A percentile compares a stretch with the other conserved stretches of the same genome.
phyloP scores from a whole-genome alignment of 2,329 filamentous ascomycete genomes.

The Rachicladosporium sp. region DNA sequence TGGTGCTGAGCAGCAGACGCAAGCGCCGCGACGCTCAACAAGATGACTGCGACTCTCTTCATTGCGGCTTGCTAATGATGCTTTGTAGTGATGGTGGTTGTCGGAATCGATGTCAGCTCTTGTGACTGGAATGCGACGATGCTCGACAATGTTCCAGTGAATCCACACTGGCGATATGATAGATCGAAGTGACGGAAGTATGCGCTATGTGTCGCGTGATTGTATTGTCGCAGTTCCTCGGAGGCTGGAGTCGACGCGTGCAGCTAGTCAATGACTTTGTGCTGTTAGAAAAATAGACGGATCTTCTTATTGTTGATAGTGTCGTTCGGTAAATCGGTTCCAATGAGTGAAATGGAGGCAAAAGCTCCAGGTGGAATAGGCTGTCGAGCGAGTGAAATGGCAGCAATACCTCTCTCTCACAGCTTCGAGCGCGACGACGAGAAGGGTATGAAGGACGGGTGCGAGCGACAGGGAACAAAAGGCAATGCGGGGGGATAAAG shows the following conservation, averaged over 20 bases:
- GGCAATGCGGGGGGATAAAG: not conserved
- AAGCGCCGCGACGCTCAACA: constrained; percentile 25
- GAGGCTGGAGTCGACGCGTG: constrained; percentile 6
- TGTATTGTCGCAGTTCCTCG: constrained; percentile 3
- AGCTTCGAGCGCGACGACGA: constrained; percentile 1
- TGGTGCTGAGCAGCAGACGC: constrained; percentile 47
- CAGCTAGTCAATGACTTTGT: constrained; percentile 2
- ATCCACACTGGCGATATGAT: constrained; percentile 2
- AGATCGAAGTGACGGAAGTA: constrained; percentile 6
- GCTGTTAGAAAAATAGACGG: constrained; percentile 6
- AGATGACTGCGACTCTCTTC: constrained; percentile 26
- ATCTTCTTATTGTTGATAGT: constrained; percentile 1
- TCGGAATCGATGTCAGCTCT: not conserved
- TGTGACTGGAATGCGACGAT: constrained; percentile 4
- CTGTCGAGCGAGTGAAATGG: constrained; percentile 1
- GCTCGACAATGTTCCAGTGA: constrained; percentile 1
- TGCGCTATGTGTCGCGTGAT: not conserved
- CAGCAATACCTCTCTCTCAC: not conserved
- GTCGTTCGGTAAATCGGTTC: constrained; percentile 5
- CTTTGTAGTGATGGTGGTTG: not conserved
- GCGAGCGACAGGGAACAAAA: constrained; percentile 2
- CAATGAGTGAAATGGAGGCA: constrained; percentile 13
- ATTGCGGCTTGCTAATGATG: constrained; percentile 3
- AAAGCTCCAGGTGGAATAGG: constrained; percentile 7
- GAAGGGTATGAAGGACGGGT: not conserved